Evolutionary conservation across 2,329 filamentous ascomycete genomes (phyloP), one percentile per base, ranked within the genome.

Genomic region (Orbilia ellipsospora): DNA sequence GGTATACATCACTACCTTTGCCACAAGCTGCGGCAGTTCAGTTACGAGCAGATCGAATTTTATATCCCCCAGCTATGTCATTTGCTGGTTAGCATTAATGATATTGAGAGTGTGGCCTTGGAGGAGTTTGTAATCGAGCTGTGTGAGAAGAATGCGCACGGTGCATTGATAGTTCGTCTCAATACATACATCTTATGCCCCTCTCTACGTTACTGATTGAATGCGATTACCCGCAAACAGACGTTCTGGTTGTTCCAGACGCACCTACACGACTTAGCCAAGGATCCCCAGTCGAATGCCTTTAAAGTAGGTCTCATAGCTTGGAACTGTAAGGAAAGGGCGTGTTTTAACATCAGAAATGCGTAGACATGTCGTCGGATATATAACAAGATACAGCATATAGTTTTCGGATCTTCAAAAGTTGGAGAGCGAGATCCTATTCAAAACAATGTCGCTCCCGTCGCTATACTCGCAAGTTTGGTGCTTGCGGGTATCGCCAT

Each of bases 191-290:
- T 51, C 36, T 65, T 59, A 56, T 78, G 1, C 20, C 36, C 16
- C 73, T 78, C 80, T 67, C 79, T 60, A 15, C 5, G 40, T 61
- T 52, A 10, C 65, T 70, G 50, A 77, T 51, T 36, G 48, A 13
- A n/a, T 5, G 48, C 44, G 28, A 3, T 52, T 50, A 20, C 18
- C 26, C 13, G 13, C 44, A 18, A 28, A 61, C 80, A 95, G 92
- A 94, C 92, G 42, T 95, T 95, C 83, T 95, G 92, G 92, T 87
- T 95, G 61, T 93, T 95, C 82, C 92, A 95, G 83, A 94, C 91
- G 3, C 94, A 95, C 81, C 88, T 95, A 31, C 90, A 92, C 84
- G 92, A 95, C 81, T 88, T 95, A 77, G 88, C 91, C 66, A 85
- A 87, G 80, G 91, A 90, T 72, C 92, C 92, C 1, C 90, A 91